Conservation (phyloP, 2,329 filamentous ascomycete species). For the Ophiostoma sp. region DNA sequence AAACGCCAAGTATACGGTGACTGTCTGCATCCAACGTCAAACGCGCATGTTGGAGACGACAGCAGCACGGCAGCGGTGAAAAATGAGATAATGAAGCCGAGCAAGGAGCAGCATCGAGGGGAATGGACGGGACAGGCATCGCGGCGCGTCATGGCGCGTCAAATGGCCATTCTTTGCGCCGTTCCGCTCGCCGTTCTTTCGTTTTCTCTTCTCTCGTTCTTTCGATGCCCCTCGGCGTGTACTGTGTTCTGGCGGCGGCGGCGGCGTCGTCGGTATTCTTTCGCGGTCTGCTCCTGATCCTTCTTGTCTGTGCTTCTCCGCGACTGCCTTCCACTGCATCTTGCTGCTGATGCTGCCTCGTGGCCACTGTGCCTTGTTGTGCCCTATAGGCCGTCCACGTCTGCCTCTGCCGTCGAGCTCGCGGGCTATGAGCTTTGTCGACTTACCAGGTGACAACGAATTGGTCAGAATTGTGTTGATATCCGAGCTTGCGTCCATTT, state of each 20-base stretch:
- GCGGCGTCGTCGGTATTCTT: neutral
- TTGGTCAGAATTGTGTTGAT: slow-evolving; percentile 97
- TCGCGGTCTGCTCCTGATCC: too few species aligned
- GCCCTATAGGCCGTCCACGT: neutral
- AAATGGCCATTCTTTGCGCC: neutral
- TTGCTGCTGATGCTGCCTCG: neutral
- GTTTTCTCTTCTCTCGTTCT: too few species aligned
- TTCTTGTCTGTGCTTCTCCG: too few species aligned
- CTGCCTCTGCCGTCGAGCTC: neutral
- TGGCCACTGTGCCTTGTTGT: too few species aligned
- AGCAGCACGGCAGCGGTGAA: neutral
- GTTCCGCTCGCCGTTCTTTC: neutral
- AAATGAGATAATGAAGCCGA: too few species aligned
- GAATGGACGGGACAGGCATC: neutral
- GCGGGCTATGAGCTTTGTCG: neutral
- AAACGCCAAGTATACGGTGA: neutral
- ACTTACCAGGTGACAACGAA: slow-evolving; percentile 88
- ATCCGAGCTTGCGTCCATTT: slow-evolving; percentile 72
- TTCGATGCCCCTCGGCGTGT: neutral
- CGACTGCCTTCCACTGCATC: slow-evolving; percentile 29
- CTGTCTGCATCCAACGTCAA: neutral
- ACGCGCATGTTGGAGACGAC: neutral
- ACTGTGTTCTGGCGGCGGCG: neutral
- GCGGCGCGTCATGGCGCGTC: slow-evolving; percentile 21
- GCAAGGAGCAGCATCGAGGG: neutral